Base-by-base conservation (phyloP, 176 grass and related monocot genomes). In the Otatea glauca region DNA sequence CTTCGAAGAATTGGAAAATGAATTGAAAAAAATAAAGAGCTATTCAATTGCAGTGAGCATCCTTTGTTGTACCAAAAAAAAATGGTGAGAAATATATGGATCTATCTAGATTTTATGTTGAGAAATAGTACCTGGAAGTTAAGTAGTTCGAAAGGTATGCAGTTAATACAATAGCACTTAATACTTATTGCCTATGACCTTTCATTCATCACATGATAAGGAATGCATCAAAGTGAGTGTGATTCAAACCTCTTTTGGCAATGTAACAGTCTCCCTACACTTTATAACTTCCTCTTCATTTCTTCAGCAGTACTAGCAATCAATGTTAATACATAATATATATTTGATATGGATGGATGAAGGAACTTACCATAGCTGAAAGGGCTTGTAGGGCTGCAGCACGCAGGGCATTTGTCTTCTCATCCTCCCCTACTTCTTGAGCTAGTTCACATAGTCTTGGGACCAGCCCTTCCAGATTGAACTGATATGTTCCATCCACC, bases 401-500 rank as follows among this genome's bases (percentile, higher is more conserved):
- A 68, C 74, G 81, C 23, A 96, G 75, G 63, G 55, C 23, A 77
- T 21, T 63, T 47, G 81, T 78, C 42, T 81, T 90, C 6, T 96
- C 91, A 85, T 91, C 93, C 37, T 96, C 93, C 65, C 96, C 90
- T 69, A 85, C 78, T 85, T 99, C 91, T 91, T 99, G 93, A 86
- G 90, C 83, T 81, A 99, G 82, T 81, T 93, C 88, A 83, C 96
- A 99, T 25, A 99, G 71, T 79, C 88, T 92, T 84, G 96, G 96
- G 78, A 99, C 80, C 10, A 99, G 83, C 51, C 83, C 83, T 94
- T 99, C 96, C 79, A 99, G 89, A 92, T 99, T 99, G 86, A 99
- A 99, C 76, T 94, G 93, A 84, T 99, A 95, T 18, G 93, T 99
- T 75, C 96, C 86, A 91, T 99, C 96, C 83, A 96, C 90, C 96